Evolutionary conservation across 441 rosid species (phyloP), one percentile per base, ranked within the genome.

Genomic region (Syzygium syzygioides): DNA sequence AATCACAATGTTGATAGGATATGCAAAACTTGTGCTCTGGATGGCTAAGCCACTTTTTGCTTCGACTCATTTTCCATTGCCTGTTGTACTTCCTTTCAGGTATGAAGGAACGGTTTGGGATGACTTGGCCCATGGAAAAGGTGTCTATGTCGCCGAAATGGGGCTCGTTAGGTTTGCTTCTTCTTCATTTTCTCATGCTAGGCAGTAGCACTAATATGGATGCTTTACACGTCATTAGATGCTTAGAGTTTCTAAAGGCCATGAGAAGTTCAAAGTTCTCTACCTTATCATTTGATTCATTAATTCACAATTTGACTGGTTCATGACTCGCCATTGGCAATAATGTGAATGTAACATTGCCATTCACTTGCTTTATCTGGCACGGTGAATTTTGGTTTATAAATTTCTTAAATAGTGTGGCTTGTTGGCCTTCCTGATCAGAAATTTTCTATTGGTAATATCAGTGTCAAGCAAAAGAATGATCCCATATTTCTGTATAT

Each of bases 61-160:
- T 79, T 62, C 84, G 84, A 45, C 25, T 59, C 14, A 37, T 59
- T 79, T 28, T 68, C 32, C 20, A 17, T 55, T 37, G 55, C 85
- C 55, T 91, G 71, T 87, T 89, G 54, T 85, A 41, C 62, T 87
- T 55, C 91, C 89, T n/a, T 89, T 50, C 90, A 97, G 99, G 93
- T 96, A 96, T 86, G 98, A 96, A 95, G 98, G 99, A 55, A 96
- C 98, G 28, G 94, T 97, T 50, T 97, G 98, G 98, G 98, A 96
- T 95, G 98, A 96, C 91, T 90, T 94, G 94, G 99, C 99, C 92
- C 97, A 94, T 89, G 99, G 98, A 18, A 97, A 95, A 92, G 98
- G 99, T 91, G 99, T 97, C 88, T 96, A 95, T 79, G 91, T 94
- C 48, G 97, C 97, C 62, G 97, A 96, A 89, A 86, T 93, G 85